phyloP scores from a whole-genome alignment of 148 eudicot species.

The Selenicereus undatus region DNA sequence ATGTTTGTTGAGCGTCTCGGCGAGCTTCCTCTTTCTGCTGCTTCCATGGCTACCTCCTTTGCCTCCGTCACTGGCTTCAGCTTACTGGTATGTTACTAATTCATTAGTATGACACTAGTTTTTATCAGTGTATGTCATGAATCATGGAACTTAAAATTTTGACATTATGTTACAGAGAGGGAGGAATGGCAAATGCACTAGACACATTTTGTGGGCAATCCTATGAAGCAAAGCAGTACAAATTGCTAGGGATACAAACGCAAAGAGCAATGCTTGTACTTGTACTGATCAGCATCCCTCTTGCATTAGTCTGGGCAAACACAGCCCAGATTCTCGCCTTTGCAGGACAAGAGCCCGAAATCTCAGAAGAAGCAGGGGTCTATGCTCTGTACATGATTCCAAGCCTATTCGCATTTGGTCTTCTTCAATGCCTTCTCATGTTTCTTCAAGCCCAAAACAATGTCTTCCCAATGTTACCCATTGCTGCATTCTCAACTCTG shows the following conservation, averaged over 20 bases:
- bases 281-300: constrained; percentile 41
- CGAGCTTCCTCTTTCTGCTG: constrained; percentile 28
- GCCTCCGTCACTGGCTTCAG: constrained; percentile 30
- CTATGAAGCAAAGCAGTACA: constrained; percentile 43
- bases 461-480: constrained; percentile 60
- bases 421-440: constrained; percentile 48
- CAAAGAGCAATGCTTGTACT: constrained; percentile 64
- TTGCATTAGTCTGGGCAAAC: constrained; percentile 49
- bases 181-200: constrained; percentile 55
- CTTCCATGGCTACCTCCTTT: constrained; percentile 38
- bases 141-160: no score
- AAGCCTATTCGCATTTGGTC: constrained; percentile 41
- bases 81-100: constrained; percentile 24
- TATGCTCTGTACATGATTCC: constrained; percentile 58
- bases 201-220: constrained; percentile 65
- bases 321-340: constrained; percentile 38
- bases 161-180: constrained; percentile 32
- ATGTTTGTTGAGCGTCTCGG: constrained; percentile 40
- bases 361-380: constrained; percentile 47
- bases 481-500: constrained; percentile 41
- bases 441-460: constrained; percentile 61
- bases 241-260: constrained; percentile 54
- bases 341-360: constrained; percentile 55
- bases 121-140: no score
- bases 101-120: no score